Conservation (phyloP, 2,329 filamentous ascomycete species). For the Coniochaeta sp. region DNA sequence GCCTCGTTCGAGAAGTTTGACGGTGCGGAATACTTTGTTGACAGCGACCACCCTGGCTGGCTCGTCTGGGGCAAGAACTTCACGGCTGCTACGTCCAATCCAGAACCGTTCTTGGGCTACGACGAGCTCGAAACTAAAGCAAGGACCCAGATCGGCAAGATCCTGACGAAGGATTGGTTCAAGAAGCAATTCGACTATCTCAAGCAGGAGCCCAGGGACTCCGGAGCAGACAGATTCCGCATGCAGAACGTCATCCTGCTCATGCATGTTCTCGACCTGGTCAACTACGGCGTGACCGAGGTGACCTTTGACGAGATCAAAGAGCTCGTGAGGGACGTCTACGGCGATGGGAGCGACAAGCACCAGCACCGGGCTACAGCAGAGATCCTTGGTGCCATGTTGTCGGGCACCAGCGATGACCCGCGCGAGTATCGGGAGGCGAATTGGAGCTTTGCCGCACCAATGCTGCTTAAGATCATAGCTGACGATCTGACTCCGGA, state of each 20-base stretch:
- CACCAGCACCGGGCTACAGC: constrained; percentile 94
- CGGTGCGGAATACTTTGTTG: constrained; percentile 77
- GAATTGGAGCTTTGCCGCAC: constrained; percentile 86
- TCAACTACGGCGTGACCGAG: constrained; percentile 69
- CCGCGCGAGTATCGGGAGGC: constrained; percentile 63
- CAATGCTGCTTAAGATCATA: constrained; percentile 78
- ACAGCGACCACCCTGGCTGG: constrained; percentile 91
- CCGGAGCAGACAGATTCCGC: constrained; percentile 75
- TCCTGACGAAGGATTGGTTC: constrained; percentile 81
- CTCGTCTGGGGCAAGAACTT: constrained; percentile 89
- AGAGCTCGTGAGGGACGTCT: constrained; percentile 68
- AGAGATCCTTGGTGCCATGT: constrained; percentile 81
- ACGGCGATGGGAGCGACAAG: constrained; percentile 90
- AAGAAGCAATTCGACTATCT: constrained; percentile 82
- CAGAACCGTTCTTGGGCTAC: constrained; percentile 60
- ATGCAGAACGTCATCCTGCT: constrained; percentile 82
- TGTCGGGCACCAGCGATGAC: constrained; percentile 74
- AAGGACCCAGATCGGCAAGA: constrained; percentile 69
- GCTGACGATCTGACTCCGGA: constrained; percentile 91
- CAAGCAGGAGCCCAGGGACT: constrained; percentile 90
- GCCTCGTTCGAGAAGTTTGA: constrained; percentile 66
- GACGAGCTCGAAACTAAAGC: constrained; percentile 71
- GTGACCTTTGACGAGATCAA: constrained; percentile 85
- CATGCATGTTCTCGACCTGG: constrained; percentile 83
- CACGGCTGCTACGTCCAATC: constrained; percentile 67